A percentile compares a stretch with the other conserved stretches of the same genome.
These are phyloP conservation scores for Pythium vanterpoolii DNA, from an alignment of 352 stramenopile genomes.

Conservation along the genomic window DNA sequence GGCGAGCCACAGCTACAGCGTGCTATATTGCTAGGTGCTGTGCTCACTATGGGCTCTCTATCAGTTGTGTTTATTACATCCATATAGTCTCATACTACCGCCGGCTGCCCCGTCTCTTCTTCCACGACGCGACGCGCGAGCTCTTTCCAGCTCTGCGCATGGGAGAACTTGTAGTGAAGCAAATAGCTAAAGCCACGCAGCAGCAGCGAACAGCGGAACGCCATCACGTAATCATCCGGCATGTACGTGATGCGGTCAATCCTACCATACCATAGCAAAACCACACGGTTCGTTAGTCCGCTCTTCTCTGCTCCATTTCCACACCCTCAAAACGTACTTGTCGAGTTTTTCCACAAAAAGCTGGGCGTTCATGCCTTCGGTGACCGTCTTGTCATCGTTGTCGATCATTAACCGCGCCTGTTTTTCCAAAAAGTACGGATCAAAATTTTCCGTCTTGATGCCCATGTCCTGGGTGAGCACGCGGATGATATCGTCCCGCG, in stretches of 20 bases:
- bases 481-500: slow-evolving; percentile 68
- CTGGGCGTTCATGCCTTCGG: slow-evolving; percentile 82
- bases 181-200: slow-evolving; percentile 83
- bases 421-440: slow-evolving; percentile 85
- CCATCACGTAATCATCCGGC: slow-evolving; percentile 87
- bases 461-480: slow-evolving; percentile 79
- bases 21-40: background rate
- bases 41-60: too few relatives aligned
- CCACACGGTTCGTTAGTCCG: background rate
- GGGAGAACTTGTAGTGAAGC: slow-evolving; percentile 84
- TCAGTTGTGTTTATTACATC: slow-evolving; percentile 1
- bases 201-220: slow-evolving; percentile 80
- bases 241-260: slow-evolving; percentile 82
- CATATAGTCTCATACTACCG: background rate
- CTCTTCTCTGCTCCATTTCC: background rate
- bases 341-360: slow-evolving; percentile 84
- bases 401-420: slow-evolving; percentile 85
- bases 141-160: slow-evolving; percentile 75
- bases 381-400: slow-evolving; percentile 76
- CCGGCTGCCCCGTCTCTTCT: slow-evolving; percentile 29
- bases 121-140: slow-evolving; percentile 60
- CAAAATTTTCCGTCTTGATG: slow-evolving; percentile 65
- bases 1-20: background rate
- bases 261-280: slow-evolving; percentile 25
- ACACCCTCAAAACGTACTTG: slow-evolving; percentile 32